A percentile compares a stretch with the other conserved stretches of the same genome.
Conservation (phyloP, 106 monocot genomes). For the Vanilla planifolia region DNA sequence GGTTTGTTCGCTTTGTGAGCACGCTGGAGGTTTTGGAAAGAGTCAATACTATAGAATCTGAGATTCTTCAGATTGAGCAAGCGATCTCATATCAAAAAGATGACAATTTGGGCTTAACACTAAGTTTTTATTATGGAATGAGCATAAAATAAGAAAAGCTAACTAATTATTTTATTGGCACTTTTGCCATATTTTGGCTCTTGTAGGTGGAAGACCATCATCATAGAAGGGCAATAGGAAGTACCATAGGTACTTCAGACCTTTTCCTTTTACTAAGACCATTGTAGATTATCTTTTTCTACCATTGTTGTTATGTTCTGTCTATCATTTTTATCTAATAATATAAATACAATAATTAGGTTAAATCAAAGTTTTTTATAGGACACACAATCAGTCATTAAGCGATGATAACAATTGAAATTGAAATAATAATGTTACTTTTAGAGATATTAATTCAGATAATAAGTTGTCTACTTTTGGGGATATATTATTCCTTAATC, state of each 20-base stretch:
- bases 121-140: neutral
- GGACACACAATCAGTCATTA: no score
- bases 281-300: no score
- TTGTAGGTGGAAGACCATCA: conserved; percentile 45
- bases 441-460: no score
- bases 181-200: neutral
- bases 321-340: no score
- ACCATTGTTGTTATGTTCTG: no score
- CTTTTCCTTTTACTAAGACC: no score
- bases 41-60: conserved; percentile 49
- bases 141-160: neutral
- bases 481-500: no score
- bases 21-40: conserved; percentile 67
- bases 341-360: no score
- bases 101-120: conserved; percentile 23
- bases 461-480: no score
- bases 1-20: conserved; percentile 78
- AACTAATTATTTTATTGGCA: neutral
- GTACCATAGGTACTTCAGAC: conserved; percentile 14
- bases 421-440: no score
- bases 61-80: conserved; percentile 58
- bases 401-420: no score
- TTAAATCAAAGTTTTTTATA: no score
- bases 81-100: conserved; percentile 48
- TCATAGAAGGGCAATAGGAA: conserved; percentile 21